These are phyloP conservation scores for Sporisorium reilianum DNA, from an alignment of 1,284 basidiomycete genomes.

Conservation along the genomic window DNA sequence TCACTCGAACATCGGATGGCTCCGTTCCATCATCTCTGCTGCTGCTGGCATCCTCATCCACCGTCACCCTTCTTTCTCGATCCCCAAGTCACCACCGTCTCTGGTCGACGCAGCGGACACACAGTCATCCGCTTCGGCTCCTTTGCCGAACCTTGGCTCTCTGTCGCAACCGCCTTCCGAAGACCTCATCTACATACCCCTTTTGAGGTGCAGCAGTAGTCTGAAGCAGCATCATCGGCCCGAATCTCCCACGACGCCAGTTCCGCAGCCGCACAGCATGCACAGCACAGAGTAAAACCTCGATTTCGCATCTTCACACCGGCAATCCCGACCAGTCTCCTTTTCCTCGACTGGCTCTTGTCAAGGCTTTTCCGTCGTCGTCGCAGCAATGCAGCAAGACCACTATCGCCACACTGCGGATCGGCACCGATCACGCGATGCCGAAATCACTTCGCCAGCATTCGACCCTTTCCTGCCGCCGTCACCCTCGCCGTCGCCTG, in stretches of 20 bases:
- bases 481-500: constrained; percentile 48
- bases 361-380: neutral
- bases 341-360: neutral
- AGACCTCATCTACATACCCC: neutral
- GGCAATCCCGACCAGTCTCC: neutral
- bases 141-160: neutral
- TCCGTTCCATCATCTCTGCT: too few species aligned
- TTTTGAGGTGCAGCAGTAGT: too few species aligned
- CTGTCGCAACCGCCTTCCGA: neutral
- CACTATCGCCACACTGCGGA: constrained; percentile 18
- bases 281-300: neutral
- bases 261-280: neutral
- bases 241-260: neutral
- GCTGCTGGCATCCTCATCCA: neutral
- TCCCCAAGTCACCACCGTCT: neutral
- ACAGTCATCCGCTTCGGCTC: neutral
- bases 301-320: neutral
- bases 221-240: too few species aligned
- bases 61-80: neutral
- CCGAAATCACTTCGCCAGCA: constrained; percentile 14
- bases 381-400: constrained; percentile 17
- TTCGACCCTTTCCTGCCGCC: constrained; percentile 35
- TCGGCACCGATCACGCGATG: constrained; percentile 12
- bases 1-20: neutral
- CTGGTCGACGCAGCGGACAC: neutral